phyloP scores from a whole-genome alignment of 768 basidiomycete species.

The Macrocybe gigantea region DNA sequence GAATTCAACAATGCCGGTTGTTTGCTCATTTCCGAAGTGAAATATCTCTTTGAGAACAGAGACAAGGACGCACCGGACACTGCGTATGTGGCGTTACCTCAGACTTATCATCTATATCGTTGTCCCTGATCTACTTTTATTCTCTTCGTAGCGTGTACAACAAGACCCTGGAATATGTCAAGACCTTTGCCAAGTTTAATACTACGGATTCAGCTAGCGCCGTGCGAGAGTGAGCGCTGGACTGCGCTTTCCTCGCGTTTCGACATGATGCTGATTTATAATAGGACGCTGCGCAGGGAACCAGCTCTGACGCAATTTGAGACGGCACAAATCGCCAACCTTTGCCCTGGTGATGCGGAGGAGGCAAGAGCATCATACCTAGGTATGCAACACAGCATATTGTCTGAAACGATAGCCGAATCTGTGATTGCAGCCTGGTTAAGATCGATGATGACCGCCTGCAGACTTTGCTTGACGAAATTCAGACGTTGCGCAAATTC shows the following conservation, averaged over 20 bases:
- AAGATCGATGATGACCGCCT: constrained; percentile 86
- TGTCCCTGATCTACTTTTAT: constrained; percentile 1
- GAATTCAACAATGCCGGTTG: constrained; percentile 93
- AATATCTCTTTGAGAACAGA: constrained; percentile 81
- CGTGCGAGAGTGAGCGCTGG: constrained; percentile 72
- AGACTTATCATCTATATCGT: background rate
- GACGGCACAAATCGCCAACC: constrained; percentile 87
- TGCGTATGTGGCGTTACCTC: constrained; percentile 43
- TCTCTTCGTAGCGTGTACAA: constrained; percentile 68
- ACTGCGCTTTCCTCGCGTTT: background rate
- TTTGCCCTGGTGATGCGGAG: constrained; percentile 83
- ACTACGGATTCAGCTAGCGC: constrained; percentile 79
- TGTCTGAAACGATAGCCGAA: background rate
- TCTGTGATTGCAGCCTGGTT: constrained; percentile 48
- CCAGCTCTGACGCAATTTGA: constrained; percentile 83
- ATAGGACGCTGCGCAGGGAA: constrained; percentile 73
- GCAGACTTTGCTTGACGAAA: constrained; percentile 78
- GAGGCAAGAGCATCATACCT: constrained; percentile 91
- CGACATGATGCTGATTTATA: background rate
- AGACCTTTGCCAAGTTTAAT: constrained; percentile 86
- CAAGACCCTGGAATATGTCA: constrained; percentile 89
- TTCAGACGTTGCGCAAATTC: constrained; percentile 88
- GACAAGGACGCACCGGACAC: constrained; percentile 87
- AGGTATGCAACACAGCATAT: constrained; percentile 43
- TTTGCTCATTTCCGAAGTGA: constrained; percentile 87